phyloP scores from a whole-genome alignment of 441 rosid genomes.

The Gossypium armourianum region DNA sequence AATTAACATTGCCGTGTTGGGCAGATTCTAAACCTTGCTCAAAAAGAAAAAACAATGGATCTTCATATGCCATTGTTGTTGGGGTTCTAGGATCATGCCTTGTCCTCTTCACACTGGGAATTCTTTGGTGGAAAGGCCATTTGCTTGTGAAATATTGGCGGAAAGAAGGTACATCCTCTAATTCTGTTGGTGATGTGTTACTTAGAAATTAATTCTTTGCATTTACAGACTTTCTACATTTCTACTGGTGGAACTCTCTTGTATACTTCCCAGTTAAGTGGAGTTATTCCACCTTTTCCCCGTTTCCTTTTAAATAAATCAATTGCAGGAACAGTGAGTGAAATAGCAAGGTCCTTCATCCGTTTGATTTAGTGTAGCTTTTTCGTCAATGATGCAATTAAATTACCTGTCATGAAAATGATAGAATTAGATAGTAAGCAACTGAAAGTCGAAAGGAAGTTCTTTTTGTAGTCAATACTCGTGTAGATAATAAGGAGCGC shows the following conservation, averaged over 20 bases:
- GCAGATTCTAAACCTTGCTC: constrained; percentile 39
- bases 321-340: neutral
- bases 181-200: neutral
- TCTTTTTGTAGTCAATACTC: neutral
- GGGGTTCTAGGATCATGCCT: constrained; percentile 27
- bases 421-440: neutral
- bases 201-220: neutral
- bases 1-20: constrained; percentile 6
- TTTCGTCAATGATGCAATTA: neutral
- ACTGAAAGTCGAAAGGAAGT: neutral
- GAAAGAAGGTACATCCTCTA: constrained; percentile 27
- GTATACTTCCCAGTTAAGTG: neutral
- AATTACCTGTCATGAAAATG: neutral
- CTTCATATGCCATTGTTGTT: constrained; percentile 16
- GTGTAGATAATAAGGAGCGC: neutral
- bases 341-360: neutral
- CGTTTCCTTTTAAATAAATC: neutral
- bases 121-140: constrained; percentile 36
- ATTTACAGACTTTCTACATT: neutral
- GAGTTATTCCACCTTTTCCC: neutral
- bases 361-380: neutral
- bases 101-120: constrained; percentile 26
- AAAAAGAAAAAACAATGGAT: constrained; percentile 18
- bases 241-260: constrained; percentile 1
- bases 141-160: constrained; percentile 18